Conservation (phyloP, 73 alveolate species). For the Paramecium sonneborni region DNA sequence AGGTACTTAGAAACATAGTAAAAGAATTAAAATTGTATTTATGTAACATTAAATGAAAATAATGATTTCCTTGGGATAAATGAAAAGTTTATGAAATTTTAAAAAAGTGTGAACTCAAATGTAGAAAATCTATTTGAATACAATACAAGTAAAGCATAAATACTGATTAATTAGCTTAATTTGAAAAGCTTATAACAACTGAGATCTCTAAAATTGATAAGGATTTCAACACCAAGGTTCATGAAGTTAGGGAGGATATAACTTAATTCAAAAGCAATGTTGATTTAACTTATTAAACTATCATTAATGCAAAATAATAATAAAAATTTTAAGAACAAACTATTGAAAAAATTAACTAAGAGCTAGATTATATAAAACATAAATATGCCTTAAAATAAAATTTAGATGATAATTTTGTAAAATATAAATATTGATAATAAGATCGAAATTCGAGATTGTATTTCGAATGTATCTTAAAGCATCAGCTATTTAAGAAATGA, state of each 20-base stretch:
- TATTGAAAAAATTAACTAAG: not conserved
- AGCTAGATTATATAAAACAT: not conserved
- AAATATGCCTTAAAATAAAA: not conserved
- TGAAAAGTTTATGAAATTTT: not conserved
- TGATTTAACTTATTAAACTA: not conserved
- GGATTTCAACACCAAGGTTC: not conserved
- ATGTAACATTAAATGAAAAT: not conserved
- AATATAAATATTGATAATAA: not conserved
- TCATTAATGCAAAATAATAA: not conserved
- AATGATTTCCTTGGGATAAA: not conserved
- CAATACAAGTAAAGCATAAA: not conserved
- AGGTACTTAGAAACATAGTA: not conserved
- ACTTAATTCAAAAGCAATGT: not conserved
- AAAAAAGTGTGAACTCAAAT: not conserved
- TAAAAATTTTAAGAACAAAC: not conserved
- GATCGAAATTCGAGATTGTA: not conserved
- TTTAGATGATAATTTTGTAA: constrained; percentile 1
- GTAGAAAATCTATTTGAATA: not conserved
- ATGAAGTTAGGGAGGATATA: not conserved
- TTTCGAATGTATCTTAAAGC: not conserved
- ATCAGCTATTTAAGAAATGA: not conserved
- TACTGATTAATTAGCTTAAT: not conserved
- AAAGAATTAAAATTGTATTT: not conserved
- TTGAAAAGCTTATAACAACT: not conserved
- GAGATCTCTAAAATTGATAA: not conserved